Base-by-base conservation (phyloP, 257 asterid genomes). In the Plantago ovata region DNA sequence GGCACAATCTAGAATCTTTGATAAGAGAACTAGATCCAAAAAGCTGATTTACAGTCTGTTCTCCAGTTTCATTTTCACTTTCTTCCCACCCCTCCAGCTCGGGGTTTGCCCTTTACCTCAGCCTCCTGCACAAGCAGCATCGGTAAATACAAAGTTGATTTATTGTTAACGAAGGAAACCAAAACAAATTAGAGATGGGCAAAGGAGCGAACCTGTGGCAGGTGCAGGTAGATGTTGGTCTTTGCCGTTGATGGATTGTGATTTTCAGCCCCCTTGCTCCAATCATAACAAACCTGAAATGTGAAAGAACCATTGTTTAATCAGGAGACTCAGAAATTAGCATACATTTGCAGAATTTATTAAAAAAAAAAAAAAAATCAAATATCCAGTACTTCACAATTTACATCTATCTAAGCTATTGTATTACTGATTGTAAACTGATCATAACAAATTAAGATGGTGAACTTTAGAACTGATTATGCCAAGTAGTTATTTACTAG, bases 211-310 rank as follows among this genome's bases (percentile, higher is more conserved):
- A 92, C 95, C 98, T 79, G 96, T 13, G 96, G 90, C 44, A 62
- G 71, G 76, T 92, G 98, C 22, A 88, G 81, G 75, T 66, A 80
- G 28, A 92, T 92, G 19, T 68, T 6, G 21, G 86, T 65, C 78
- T 88, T 92, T 51, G 96, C 94, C 40, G 85, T 80, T 32, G 94
- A 70, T 44, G 98, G 98, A 69, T 88, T 92, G 64, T 88, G 95
- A 64, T 92, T 92, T 73, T 92, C 98, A 44, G 98, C 98, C 53
- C 96, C 98, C 84, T 92, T 92, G 84, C 95, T 77, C 98, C 98
- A 92, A 75, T 92, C 98, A 61, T 88, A 84, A 58, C 98, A 88
- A 41, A 85, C 95, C 96, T 87, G 68, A 58, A 20, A 58, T 32
- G 24, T 33, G 46, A 56, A 22, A 57, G 14, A 69, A 15, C 15